Evolutionary conservation across 2,329 filamentous ascomycete genomes (phyloP).

Genomic region (Juglanconis sp.): DNA sequence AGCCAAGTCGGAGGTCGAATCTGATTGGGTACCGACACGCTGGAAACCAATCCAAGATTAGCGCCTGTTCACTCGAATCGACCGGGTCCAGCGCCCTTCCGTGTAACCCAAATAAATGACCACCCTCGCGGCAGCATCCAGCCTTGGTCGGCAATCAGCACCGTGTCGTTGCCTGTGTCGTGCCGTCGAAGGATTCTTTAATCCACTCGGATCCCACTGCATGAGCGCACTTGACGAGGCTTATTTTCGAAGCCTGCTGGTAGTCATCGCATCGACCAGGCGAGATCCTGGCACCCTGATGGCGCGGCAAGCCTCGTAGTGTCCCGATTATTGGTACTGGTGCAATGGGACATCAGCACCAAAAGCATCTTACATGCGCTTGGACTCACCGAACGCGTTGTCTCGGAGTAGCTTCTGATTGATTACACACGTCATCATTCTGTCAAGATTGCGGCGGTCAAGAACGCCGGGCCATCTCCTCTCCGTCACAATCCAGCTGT

Average conservation of each 20-base stretch:
- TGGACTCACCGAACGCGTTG: too few relatives aligned
- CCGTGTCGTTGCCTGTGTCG: not conserved
- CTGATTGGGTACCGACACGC: constrained; percentile 13
- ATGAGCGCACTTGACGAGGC: not conserved
- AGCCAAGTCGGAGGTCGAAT: not conserved
- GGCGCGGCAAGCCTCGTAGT: too few relatives aligned
- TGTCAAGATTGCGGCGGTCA: not conserved
- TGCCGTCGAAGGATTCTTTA: not conserved
- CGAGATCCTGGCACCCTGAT: too few relatives aligned
- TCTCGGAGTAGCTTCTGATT: too few relatives aligned
- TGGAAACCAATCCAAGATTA: constrained; percentile 13
- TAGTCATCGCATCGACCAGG: too few relatives aligned
- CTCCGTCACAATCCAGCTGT: too few relatives aligned
- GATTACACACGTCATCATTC: not conserved
- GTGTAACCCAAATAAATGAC: not conserved
- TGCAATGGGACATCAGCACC: not conserved
- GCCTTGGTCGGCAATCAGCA: not conserved
- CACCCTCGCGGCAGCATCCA: not conserved
- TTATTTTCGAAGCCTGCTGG: not conserved
- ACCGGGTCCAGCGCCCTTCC: not conserved
- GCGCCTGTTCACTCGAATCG: constrained; percentile 8
- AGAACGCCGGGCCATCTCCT: too few relatives aligned
- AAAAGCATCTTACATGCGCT: not conserved
- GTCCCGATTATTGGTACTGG: too few relatives aligned
- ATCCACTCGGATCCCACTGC: not conserved